Base-by-base conservation (phyloP, 352 stramenopile species). In the Phytophthora ramorum region DNA sequence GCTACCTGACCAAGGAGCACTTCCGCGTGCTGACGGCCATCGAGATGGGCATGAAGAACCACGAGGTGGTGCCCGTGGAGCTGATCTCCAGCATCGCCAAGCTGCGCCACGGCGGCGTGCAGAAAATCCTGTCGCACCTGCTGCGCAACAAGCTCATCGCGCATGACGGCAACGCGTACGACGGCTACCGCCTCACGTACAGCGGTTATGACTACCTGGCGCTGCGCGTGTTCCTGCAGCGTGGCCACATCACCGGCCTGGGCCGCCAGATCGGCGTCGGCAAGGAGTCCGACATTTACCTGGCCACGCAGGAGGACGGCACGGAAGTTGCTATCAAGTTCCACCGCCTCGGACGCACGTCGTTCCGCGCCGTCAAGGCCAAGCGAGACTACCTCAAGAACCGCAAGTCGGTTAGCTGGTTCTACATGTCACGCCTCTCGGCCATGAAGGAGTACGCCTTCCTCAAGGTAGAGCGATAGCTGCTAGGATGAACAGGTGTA, bases 211-310 rank as follows among this genome's bases (percentile, higher is more conserved):
- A 99, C 76, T 99, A 98, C 70, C 78, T 99, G 17, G 97, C 98
- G 17, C 79, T 99, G 46, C 85, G 97, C 37, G 92, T 98, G 48
- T 94, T 99, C 56, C 91, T 99, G 49, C 80, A 92, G 32, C 85
- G 97, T 22, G 95, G 95, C 17, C 85, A 99, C 59, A 97, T 99
- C 62, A 78, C 76, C 6, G 94, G 90, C 2, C 70, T 98, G 17
- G 95, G 95, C 6, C 84, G 90, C 28, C 90, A 98, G 66, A 99
- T 99, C 62, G 98, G 98, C 24, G 97, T 99, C 28, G 98, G 98
- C 38, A 99, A 99, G 70, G 98, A 99, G 74, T 98, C 91, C 16
- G 98, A 99, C 80, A 98, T 99, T 57, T 99, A 99, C 75, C 68
- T 99, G 43, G 97, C 95, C 20, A 92, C 83, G 6, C 87, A 95